Base-by-base conservation (phyloP, 2,329 filamentous ascomycete species). In the Pseudogymnoascus sp. region DNA sequence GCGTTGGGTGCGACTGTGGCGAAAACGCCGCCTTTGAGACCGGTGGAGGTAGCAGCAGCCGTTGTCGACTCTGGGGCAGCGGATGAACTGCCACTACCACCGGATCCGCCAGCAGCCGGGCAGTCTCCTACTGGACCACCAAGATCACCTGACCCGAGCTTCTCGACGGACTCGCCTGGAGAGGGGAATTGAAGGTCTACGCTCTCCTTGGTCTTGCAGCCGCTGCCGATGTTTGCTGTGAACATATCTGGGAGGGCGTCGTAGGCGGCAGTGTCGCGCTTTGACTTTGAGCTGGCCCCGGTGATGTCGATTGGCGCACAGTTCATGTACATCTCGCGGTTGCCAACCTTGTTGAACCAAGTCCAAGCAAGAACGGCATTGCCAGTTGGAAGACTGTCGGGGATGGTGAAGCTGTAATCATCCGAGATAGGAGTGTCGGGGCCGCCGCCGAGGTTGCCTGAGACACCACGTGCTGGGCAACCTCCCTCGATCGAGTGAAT, bases 281-380 rank as follows among this genome's bases (percentile, higher is more conserved):
- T 60, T 11, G 59, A 60, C 72, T 85, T 83, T 61, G 75, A 73
- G 1, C 78, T 75, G 22, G 77, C 76, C 3, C 75, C 77, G 0
- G 84, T 84, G 24, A 98, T 81, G 0, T 80, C 82, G 59, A 96
- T 75, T 0, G 90, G 85, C 0, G 89, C 91, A 70, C 93, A 99
- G 82, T 96, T 96, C 92, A 96, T 96, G 82, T 98, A 97, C 82
- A 96, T 91, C 74, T 98, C 95, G 0, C 93, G 88, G 78, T 96
- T 96, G 2, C 95, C 95, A 8, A 96, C 72, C 65, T 89, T 89
- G 80, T 98, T 98, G 76, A 96, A 86, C 95, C 95, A 98, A 0
- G 91, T 91, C 92, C 93, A 98, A 0, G 91, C 91, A 4, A 98
- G 80, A 0, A 87, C 90, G 26, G 89, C 93, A 41, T 92, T 83